Base-by-base conservation (phyloP, 257 asterid species). In the Coffea canephora region DNA sequence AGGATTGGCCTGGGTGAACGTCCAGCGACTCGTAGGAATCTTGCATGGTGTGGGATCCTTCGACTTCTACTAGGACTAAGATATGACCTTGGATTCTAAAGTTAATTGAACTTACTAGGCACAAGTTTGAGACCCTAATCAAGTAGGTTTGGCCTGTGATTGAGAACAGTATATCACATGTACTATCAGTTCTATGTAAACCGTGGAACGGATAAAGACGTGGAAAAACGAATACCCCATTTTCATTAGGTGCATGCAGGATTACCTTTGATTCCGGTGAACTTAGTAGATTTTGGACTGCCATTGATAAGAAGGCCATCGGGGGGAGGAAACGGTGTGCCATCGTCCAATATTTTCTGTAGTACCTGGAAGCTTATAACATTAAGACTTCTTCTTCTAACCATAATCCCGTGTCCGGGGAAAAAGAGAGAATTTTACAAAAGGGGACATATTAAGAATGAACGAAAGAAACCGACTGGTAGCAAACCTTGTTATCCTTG, bases 1-100 rank as follows among this genome's bases (percentile, higher is more conserved):
- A 80, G 31, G 97, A 91, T 84, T 94, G 98, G 10, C 98, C 98
- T 0, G 85, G 92, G 19, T 92, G 97, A 83, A 94, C 69, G 77
- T 94, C 98, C 5, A 94, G 83, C 0, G 98, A 91, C 10, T 87
- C 96, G 73, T 90, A 92, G 1, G 23, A 75, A 59, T 86, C 90
- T 54, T 91, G 97, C 82, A 82, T 31, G 1, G 96, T 89, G 81
- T 92, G 97, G 0, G 96, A 84, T 27, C 98, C 97, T 85, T 94
- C 97, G n/a, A 88, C 88, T 85, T 92, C 98, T 36, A 94, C 94
- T 49, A 94, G 84, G n/a, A 1, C 74, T 55, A 94, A 50, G 0
- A 45, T 78, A 82, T 94, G 98, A 4, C 89, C 92, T 80, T 94
- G 98, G 73, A 91, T 90, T 72, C 95, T 85, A 54, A 92, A 83